Percentiles rank a stretch among this genome's conserved stretches.
These are phyloP conservation scores for Apiospora saccharicola DNA, from an alignment of 2,329 filamentous ascomycete genomes.

Conservation along the genomic window DNA sequence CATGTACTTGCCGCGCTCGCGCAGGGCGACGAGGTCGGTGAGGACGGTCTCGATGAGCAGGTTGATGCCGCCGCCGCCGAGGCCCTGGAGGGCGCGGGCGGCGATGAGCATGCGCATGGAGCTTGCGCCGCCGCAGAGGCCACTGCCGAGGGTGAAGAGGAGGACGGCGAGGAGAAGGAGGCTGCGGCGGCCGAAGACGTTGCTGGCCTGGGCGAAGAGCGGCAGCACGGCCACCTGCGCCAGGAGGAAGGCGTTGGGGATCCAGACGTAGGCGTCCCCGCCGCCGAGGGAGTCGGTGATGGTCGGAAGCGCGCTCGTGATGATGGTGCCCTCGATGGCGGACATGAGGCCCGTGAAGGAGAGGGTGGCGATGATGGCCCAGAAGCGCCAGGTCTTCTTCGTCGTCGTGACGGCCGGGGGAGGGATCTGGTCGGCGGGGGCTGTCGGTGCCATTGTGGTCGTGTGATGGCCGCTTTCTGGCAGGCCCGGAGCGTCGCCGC, in stretches of 20 bases:
- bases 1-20: conserved; percentile 15
- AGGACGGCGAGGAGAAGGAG: conserved; percentile 43
- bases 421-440: not conserved
- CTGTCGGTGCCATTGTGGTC: not conserved
- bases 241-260: conserved; percentile 33
- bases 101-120: conserved; percentile 43
- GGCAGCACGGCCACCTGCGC: conserved; percentile 51
- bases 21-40: conserved; percentile 7
- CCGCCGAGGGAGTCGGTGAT: conserved; percentile 32
- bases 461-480: not conserved
- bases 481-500: not conserved
- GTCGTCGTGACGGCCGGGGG: not conserved
- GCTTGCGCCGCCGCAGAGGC: conserved; percentile 45
- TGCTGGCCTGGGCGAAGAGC: conserved; percentile 51
- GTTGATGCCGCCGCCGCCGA: conserved; percentile 44
- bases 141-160: conserved; percentile 47
- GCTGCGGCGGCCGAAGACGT: conserved; percentile 55
- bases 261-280: conserved; percentile 31
- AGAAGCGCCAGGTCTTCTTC: conserved; percentile 13
- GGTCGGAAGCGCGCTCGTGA: conserved; percentile 33
- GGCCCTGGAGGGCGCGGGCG: conserved; percentile 45
- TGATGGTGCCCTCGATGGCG: conserved; percentile 31
- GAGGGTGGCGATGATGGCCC: conserved; percentile 15
- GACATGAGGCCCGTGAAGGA: conserved; percentile 25
- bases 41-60: conserved; percentile 23